These are phyloP conservation scores for Nannizziopsis barbatae DNA, from an alignment of 2,329 filamentous ascomycete species.

Conservation along the genomic window DNA sequence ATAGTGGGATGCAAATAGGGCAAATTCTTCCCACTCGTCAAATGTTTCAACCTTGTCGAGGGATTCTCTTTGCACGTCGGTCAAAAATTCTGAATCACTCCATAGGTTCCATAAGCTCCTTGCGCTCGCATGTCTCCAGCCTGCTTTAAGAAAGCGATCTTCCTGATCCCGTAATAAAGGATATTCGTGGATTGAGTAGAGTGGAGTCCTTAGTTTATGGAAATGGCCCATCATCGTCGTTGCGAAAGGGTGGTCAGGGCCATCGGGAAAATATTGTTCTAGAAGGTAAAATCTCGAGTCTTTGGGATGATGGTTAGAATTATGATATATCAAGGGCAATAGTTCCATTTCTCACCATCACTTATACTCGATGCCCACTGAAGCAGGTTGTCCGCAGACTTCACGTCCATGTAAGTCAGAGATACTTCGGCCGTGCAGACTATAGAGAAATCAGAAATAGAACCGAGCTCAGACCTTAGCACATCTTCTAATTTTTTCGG, in stretches of 20 bases:
- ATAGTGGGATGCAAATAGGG: slow-evolving; percentile 74
- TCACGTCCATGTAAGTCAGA: slow-evolving; percentile 74
- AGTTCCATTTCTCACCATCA: slow-evolving; percentile 43
- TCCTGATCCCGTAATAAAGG: slow-evolving; percentile 55
- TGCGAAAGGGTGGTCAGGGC: slow-evolving; percentile 69
- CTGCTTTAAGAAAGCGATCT: slow-evolving; percentile 54
- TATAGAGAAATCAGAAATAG: slow-evolving; percentile 47
- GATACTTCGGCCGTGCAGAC: slow-evolving; percentile 85
- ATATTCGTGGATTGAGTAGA: slow-evolving; percentile 64
- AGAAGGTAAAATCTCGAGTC: slow-evolving; percentile 71
- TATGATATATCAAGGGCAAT: slow-evolving; percentile 15
- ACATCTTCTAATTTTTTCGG: slow-evolving; percentile 49
- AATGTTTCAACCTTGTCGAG: slow-evolving; percentile 70
- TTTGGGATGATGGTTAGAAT: slow-evolving; percentile 10
- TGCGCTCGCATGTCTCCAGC: slow-evolving; percentile 54
- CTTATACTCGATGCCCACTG: slow-evolving; percentile 63
- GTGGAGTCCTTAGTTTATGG: slow-evolving; percentile 63
- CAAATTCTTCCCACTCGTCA: slow-evolving; percentile 94
- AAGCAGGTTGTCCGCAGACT: slow-evolving; percentile 62
- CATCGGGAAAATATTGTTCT: slow-evolving; percentile 75
- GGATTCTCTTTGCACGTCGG: slow-evolving; percentile 44
- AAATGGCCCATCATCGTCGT: slow-evolving; percentile 77
- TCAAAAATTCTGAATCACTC: slow-evolving; percentile 58
- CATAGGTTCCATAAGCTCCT: slow-evolving; percentile 74
- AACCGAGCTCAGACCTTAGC: slow-evolving; percentile 48